Base-by-base conservation (phyloP, 192 early-diverging fungal species). In the Coemansia sp. region DNA sequence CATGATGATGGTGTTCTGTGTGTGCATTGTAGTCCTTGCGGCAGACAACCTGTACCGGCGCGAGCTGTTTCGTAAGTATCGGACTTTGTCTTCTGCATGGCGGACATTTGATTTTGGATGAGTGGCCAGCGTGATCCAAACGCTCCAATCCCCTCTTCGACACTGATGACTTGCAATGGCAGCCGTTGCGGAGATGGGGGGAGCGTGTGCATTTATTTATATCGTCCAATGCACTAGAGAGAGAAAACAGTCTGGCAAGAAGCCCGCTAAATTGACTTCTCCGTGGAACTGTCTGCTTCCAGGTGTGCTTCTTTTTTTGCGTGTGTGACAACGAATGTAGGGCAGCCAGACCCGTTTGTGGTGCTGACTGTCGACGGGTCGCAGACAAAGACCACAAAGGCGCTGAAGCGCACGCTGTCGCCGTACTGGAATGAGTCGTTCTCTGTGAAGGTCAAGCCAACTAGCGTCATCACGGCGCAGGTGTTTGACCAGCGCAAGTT, bases 401-500 rank as follows among this genome's bases (percentile, higher is more conserved):
- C 89, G 25, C 86, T 90, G 63, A 95, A 92, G 74, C 89, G 87
- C 63, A 96, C 93, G 9, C 78, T 97, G 41, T 95, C 94, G 66
- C 97, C 97, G 34, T 94, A 95, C 79, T 99, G 97, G 96, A 97
- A 96, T 73, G 91, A 96, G 81, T 87, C 70, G 35, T 84, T 84
- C 45, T 59, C 65, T 20, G 73, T 84, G 33, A n/a, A 71, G 53
- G 82, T 69, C 64, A 75, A 76, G 57, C 69, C 82, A 15, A 56
- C 68, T 14, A 92, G 90, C 67, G 87, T 93, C 15, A 83, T 98
- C 59, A 90, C 94, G 4, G 89, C 96, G 61, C 96, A 98, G 83
- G 89, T 98, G 35, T 98, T 98, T 86, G 96, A 98, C 83, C 95
- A 98, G 83, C 89, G 91, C 72, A 96, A 95, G 70, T 98, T 93